Evolutionary conservation across 1,284 basidiomycete species (phyloP).

Genomic region (Singerocomus rubriflavus): DNA sequence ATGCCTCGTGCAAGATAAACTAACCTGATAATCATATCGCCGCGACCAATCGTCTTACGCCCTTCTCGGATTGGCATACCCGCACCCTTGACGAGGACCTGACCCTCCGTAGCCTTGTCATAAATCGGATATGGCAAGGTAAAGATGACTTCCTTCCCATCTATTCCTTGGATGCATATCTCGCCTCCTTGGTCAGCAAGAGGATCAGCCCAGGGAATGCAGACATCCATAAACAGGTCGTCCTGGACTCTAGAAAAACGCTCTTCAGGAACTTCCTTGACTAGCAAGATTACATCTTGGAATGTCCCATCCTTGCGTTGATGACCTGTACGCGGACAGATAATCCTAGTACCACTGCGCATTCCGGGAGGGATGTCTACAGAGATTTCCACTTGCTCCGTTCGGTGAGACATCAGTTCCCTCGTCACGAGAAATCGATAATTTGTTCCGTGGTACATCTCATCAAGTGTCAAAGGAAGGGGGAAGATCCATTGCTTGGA

Average conservation of each 20-base stretch:
- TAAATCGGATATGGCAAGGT: slow-evolving; percentile 59
- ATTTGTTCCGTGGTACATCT: slow-evolving; percentile 78
- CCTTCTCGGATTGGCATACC: slow-evolving; percentile 82
- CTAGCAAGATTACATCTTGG: slow-evolving; percentile 77
- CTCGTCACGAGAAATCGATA: slow-evolving; percentile 82
- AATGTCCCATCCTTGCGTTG: slow-evolving; percentile 67
- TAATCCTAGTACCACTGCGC: slow-evolving; percentile 71
- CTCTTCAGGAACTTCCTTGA: slow-evolving; percentile 72
- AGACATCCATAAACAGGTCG: slow-evolving; percentile 67
- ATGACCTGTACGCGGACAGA: slow-evolving; percentile 75
- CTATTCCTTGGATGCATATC: slow-evolving; percentile 63
- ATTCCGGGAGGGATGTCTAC: slow-evolving; percentile 74
- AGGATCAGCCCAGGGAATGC: slow-evolving; percentile 70
- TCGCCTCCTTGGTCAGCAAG: slow-evolving; percentile 47
- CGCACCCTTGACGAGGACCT: slow-evolving; percentile 59
- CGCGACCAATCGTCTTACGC: slow-evolving; percentile 62
- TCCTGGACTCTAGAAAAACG: slow-evolving; percentile 69
- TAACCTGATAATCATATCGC: slow-evolving; percentile 76
- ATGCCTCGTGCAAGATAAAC: slow-evolving; percentile 25
- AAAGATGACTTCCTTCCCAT: slow-evolving; percentile 63
- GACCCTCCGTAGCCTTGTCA: slow-evolving; percentile 64
- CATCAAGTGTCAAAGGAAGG: slow-evolving; percentile 77
- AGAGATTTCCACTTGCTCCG: slow-evolving; percentile 74
- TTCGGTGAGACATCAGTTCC: slow-evolving; percentile 54
- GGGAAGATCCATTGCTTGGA: slow-evolving; percentile 61